phyloP scores from a whole-genome alignment of 2,329 filamentous ascomycete genomes.

The Aspergillus pseudoglaucus region DNA sequence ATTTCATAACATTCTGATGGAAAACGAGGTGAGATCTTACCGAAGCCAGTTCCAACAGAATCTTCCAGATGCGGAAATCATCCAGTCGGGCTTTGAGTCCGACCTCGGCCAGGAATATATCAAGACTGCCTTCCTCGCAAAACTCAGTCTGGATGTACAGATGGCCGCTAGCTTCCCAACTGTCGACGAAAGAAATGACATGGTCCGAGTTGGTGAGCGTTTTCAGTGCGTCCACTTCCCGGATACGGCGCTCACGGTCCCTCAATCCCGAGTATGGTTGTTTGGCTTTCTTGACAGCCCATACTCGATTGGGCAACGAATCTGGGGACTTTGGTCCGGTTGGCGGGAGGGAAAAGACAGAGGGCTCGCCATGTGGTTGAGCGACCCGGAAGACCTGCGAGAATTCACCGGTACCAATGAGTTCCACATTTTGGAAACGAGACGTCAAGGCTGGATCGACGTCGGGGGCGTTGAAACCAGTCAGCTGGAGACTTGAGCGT shows the following conservation, averaged over 20 bases:
- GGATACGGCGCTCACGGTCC: conserved; percentile 76
- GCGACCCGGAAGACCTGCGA: conserved; percentile 83
- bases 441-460: conserved; percentile 67
- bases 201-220: conserved; percentile 76
- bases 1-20: background rate
- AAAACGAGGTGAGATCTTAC: conserved; percentile 48
- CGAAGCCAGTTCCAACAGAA: conserved; percentile 75
- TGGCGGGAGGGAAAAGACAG: conserved; percentile 42
- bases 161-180: conserved; percentile 79
- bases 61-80: conserved; percentile 98
- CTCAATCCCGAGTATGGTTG: conserved; percentile 69
- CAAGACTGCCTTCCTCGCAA: conserved; percentile 87
- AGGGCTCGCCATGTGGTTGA: conserved; percentile 29
- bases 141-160: conserved; percentile 97
- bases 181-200: conserved; percentile 73
- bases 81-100: conserved; percentile 82
- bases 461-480: conserved; percentile 63
- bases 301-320: conserved; percentile 57
- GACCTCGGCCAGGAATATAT: conserved; percentile 74
- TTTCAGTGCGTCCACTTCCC: conserved; percentile 74
- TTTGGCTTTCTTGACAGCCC: conserved; percentile 89
- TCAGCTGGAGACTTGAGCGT: conserved; percentile 61
- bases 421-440: conserved; percentile 73
- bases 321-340: conserved; percentile 48
- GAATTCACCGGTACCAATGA: conserved; percentile 83